Base-by-base conservation (phyloP, 352 stramenopile genomes). In the Phytopythium oedochilum region DNA sequence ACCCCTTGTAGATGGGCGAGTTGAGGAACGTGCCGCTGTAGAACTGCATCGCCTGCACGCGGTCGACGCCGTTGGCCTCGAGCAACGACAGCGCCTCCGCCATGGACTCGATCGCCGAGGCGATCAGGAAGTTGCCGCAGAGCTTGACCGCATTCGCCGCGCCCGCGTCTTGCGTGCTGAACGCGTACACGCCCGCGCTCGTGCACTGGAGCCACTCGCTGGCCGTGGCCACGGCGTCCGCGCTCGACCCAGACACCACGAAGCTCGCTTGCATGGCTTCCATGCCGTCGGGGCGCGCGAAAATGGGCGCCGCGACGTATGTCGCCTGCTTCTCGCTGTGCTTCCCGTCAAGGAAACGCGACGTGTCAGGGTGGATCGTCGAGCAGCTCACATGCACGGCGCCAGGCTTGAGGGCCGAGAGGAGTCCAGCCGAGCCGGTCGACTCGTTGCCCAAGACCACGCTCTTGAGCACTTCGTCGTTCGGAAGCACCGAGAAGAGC, bases 71-170 rank as follows among this genome's bases (percentile, higher is more conserved):
- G 36, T 90, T 73, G 29, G 68, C 67, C 62, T 94, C 83, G 22
- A 83, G 64, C 22, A 94, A 68, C 18, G 75, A 68, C 26, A 92
- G 64, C 20, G 75, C 69, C 45, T 94, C 83, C 5, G 71, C 78
- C 68, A 94, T 85, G 0, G 75, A 74, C 61, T 94, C 83, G 43
- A 94, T 94, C n/a, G 80, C 71, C 2, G 71, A 64, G 5, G 80
- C 83, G 15, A 94, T 92, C 18, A 94, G 57, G 50, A 92, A 94
- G 55, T 94, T 94, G 0, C 83, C 83, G 35, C 73, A 88, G 8
- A 94, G 66, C 59, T 94, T 94, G 10, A 89, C 80, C 1, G 75
- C 81, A 53, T 90, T 92, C 3, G 74, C 83, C 8, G 78, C 73
- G 5, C 83, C 83, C 17, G 79, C 60, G 52, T 84, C 71, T 34